A percentile compares a stretch with the other conserved stretches of the same genome.
Evolutionary conservation across 106 monocot species (phyloP).

Genomic region (Dendrobium nobile): DNA sequence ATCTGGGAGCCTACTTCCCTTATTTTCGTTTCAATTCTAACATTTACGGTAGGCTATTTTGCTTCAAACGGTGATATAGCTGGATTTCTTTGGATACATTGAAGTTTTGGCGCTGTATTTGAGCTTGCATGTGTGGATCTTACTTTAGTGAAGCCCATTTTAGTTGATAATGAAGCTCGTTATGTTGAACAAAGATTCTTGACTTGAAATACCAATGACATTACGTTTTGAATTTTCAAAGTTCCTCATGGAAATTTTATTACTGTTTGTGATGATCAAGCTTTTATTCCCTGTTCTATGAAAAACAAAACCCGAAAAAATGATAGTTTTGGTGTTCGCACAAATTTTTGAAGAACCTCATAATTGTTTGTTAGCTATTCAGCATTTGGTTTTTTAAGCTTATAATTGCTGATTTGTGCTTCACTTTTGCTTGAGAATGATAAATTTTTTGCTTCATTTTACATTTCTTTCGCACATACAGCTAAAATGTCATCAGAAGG

Average conservation of each 20-base stretch:
- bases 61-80: background rate
- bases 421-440: background rate
- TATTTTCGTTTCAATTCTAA: background rate
- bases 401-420: background rate
- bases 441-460: background rate
- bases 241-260: background rate
- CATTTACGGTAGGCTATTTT: background rate
- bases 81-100: background rate
- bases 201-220: background rate
- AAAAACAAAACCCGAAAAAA: background rate
- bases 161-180: background rate
- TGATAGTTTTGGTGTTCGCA: background rate
- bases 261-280: background rate
- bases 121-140: constrained; percentile 1
- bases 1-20: background rate
- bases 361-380: background rate
- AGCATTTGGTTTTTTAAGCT: background rate
- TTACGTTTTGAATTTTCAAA: background rate
- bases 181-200: background rate
- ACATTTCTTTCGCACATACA: background rate
- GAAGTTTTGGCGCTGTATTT: background rate
- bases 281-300: background rate
- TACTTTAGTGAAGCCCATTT: background rate
- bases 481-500: background rate
- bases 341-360: background rate